A percentile compares a stretch with the other conserved stretches of the same genome.
Evolutionary conservation across 1,139 yeast species (phyloP).

Genomic region (Geotrichum cucujoidarum): DNA sequence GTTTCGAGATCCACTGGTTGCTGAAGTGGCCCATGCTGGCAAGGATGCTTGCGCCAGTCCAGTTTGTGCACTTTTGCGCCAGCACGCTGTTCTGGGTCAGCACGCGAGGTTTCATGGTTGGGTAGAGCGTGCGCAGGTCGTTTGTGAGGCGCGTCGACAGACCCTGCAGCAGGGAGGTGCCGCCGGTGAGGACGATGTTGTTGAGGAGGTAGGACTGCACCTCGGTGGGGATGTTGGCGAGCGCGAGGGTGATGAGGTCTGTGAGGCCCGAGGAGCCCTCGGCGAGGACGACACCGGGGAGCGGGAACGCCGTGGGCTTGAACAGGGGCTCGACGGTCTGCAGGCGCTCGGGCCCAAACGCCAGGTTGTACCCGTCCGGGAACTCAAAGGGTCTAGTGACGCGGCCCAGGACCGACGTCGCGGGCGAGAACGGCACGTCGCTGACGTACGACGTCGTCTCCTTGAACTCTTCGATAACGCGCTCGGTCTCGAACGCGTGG

Average conservation of each 20-base stretch:
- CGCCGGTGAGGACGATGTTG: slow-evolving; percentile 86
- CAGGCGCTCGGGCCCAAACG: slow-evolving; percentile 62
- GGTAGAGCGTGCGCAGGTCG: slow-evolving; percentile 68
- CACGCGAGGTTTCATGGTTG: slow-evolving; percentile 55
- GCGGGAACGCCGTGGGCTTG: slow-evolving; percentile 39
- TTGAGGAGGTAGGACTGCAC: slow-evolving; percentile 80
- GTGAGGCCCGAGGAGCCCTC: slow-evolving; percentile 52
- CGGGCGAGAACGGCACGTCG: slow-evolving; percentile 42
- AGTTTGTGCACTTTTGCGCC: slow-evolving; percentile 78
- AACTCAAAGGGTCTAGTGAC: slow-evolving; percentile 64
- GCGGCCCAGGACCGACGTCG: slow-evolving; percentile 26
- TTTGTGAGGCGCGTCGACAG: slow-evolving; percentile 69
- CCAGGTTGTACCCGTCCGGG: slow-evolving; percentile 64
- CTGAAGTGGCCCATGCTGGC: slow-evolving; percentile 93
- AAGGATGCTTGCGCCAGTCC: slow-evolving; percentile 94
- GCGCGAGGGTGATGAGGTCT: slow-evolving; percentile 58
- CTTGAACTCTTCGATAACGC: slow-evolving; percentile 55
- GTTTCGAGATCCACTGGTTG: slow-evolving; percentile 90
- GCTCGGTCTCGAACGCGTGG: slow-evolving; percentile 36
- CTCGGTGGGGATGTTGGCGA: slow-evolving; percentile 48
- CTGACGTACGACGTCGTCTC: slow-evolving; percentile 53
- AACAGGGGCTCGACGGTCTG: slow-evolving; percentile 75
- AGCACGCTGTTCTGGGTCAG: slow-evolving; percentile 38
- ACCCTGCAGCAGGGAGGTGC: slow-evolving; percentile 77
- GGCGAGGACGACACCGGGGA: slow-evolving; percentile 28